These are phyloP conservation scores for Grifola frondosa DNA, from an alignment of 1,284 basidiomycete genomes.

Conservation along the genomic window DNA sequence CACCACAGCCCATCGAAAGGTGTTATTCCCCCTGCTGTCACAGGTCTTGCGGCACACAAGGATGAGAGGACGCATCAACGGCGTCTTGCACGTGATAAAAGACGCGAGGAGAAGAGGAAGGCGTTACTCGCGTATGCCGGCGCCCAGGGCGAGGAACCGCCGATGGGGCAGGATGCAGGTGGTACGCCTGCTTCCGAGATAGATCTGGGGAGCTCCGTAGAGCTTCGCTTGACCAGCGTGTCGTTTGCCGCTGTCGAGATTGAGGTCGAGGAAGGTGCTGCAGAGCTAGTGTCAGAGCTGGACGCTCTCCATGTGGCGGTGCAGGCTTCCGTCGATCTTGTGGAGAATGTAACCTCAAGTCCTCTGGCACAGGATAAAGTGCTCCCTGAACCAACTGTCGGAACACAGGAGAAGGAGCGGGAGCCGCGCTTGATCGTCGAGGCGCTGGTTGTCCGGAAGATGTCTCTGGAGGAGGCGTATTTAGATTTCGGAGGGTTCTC, in stretches of 20 bases:
- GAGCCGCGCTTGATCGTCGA: conserved; percentile 71
- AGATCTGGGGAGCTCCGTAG: too few relatives aligned
- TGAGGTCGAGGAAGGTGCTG: conserved; percentile 11
- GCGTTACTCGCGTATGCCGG: conserved; percentile 26
- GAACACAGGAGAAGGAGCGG: conserved; percentile 18
- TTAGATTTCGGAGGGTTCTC: conserved; percentile 71
- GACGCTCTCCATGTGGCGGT: conserved; percentile 35
- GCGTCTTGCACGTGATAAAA: conserved; percentile 50
- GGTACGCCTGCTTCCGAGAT: background rate
- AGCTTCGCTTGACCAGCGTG: background rate
- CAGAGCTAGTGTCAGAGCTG: conserved; percentile 27
- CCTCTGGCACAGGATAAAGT: conserved; percentile 7
- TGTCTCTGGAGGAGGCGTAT: conserved; percentile 70
- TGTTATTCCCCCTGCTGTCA: background rate
- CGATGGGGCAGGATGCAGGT: background rate
- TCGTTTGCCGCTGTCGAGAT: conserved; percentile 5
- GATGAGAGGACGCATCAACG: conserved; percentile 40
- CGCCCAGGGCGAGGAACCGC: conserved; percentile 8
- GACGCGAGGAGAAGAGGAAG: conserved; percentile 39
- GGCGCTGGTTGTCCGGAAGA: conserved; percentile 71
- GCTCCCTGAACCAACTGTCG: conserved; percentile 6
- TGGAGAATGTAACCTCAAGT: too few relatives aligned
- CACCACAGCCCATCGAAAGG: conserved; percentile 13
- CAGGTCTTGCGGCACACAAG: conserved; percentile 9
- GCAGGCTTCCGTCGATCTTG: conserved; percentile 19